Percentiles rank a stretch among this genome's conserved stretches.
These are phyloP conservation scores for Auriscalpium microsporum DNA, from an alignment of 768 basidiomycete species.

Conservation along the genomic window DNA sequence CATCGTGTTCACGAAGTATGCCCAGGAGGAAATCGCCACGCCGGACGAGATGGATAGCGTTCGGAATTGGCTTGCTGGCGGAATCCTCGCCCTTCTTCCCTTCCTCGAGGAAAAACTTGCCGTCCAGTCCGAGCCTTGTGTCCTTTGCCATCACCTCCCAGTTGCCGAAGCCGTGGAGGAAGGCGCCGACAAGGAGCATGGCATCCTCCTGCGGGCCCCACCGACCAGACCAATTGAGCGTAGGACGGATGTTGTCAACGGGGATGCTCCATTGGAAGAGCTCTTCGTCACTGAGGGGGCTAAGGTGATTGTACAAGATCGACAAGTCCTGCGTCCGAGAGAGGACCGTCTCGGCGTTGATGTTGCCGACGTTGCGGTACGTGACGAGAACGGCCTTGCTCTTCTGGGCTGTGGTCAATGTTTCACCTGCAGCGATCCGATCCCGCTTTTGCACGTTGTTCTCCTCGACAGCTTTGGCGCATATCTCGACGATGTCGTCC, in stretches of 20 bases:
- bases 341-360: constrained; percentile 96
- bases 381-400: constrained; percentile 95
- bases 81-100: constrained; percentile 90
- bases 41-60: constrained; percentile 95
- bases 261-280: constrained; percentile 82
- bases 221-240: constrained; percentile 92
- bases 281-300: constrained; percentile 52
- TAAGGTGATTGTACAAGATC: constrained; percentile 75
- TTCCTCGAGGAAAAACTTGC: constrained; percentile 97
- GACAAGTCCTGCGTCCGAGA: constrained; percentile 84
- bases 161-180: constrained; percentile 87
- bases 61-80: constrained; percentile 83
- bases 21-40: constrained; percentile 90
- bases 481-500: constrained; percentile 87
- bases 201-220: constrained; percentile 93
- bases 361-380: constrained; percentile 81
- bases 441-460: constrained; percentile 74
- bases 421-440: constrained; percentile 74
- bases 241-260: constrained; percentile 87
- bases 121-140: constrained; percentile 66
- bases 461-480: constrained; percentile 74
- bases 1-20: constrained; percentile 78
- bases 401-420: constrained; percentile 86
- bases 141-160: constrained; percentile 97
- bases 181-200: constrained; percentile 91